phyloP scores from a whole-genome alignment of 768 basidiomycete genomes.

The Kwoniella shandongensis region DNA sequence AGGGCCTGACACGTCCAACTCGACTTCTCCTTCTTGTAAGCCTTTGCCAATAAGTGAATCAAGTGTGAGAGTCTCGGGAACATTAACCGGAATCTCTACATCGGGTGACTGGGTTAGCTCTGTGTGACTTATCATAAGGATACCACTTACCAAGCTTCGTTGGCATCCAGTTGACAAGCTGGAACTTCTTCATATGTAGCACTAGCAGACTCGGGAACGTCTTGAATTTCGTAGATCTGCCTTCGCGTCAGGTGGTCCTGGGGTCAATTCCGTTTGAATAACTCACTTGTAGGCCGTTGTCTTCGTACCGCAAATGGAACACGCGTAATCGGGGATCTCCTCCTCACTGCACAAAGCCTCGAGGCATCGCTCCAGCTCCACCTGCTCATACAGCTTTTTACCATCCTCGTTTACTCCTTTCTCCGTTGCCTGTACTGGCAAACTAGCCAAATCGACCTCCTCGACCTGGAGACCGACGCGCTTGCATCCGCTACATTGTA shows the following conservation, averaged over 20 bases:
- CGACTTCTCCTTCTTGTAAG: constrained; percentile 66
- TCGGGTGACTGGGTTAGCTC: constrained; percentile 17
- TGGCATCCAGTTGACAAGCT: constrained; percentile 94
- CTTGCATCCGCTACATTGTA: constrained; percentile 76
- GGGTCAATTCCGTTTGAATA: background rate
- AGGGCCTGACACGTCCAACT: constrained; percentile 59
- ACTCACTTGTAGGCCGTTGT: constrained; percentile 73
- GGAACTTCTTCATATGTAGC: constrained; percentile 89
- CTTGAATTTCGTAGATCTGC: constrained; percentile 71
- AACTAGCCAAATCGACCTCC: constrained; percentile 69
- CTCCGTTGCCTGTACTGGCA: constrained; percentile 71
- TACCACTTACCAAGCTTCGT: constrained; percentile 73
- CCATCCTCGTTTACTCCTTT: constrained; percentile 61
- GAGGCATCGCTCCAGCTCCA: constrained; percentile 65
- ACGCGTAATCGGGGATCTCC: constrained; percentile 65
- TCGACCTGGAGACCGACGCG: constrained; percentile 82
- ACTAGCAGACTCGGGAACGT: constrained; percentile 87
- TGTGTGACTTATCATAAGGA: background rate
- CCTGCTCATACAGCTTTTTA: constrained; percentile 65
- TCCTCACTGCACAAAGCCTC: constrained; percentile 36
- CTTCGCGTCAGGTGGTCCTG: constrained; percentile 1
- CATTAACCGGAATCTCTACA: constrained; percentile 77
- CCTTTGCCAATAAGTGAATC: constrained; percentile 70
- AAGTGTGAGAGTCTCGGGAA: constrained; percentile 69
- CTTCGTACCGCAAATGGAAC: constrained; percentile 68